A percentile compares a stretch with the other conserved stretches of the same genome.
These are phyloP conservation scores for Balamuthia mandrillaris DNA, from an alignment of 208 protist species.

Conservation along the genomic window DNA sequence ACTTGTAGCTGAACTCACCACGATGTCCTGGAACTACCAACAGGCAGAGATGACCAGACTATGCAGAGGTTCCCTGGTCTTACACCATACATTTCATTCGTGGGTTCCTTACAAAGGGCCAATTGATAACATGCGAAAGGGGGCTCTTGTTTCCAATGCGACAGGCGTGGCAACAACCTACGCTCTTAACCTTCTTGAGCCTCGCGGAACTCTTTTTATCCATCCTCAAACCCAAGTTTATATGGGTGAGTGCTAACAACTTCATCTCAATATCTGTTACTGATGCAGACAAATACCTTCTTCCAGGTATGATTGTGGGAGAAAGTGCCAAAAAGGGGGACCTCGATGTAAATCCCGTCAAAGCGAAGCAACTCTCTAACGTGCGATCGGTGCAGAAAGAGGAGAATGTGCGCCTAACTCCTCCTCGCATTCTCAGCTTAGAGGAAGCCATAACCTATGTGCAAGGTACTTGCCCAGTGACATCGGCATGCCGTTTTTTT, in stretches of 20 bases:
- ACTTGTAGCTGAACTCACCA: not conserved
- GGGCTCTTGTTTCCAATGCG: constrained; percentile 66
- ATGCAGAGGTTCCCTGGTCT: constrained; percentile 60
- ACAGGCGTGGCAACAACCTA: constrained; percentile 61
- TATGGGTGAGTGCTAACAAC: constrained; percentile 18
- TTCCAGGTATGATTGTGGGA: constrained; percentile 73
- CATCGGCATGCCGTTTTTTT: not conserved
- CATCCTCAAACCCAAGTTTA: constrained; percentile 63
- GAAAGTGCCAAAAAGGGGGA: constrained; percentile 59
- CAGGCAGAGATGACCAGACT: constrained; percentile 49
- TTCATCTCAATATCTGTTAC: not conserved
- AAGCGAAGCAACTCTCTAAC: constrained; percentile 63
- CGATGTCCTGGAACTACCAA: not conserved
- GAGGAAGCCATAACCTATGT: constrained; percentile 73
- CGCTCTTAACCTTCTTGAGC: constrained; percentile 63
- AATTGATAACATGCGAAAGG: constrained; percentile 65
- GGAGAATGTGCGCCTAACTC: constrained; percentile 58
- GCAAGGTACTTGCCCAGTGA: constrained; percentile 17
- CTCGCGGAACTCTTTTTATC: constrained; percentile 68
- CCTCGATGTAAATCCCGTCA: constrained; percentile 71
- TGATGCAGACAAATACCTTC: not conserved
- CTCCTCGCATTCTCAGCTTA: constrained; percentile 56
- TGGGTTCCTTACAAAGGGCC: constrained; percentile 59
- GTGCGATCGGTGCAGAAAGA: constrained; percentile 64
- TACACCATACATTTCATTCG: constrained; percentile 63